phyloP scores from a whole-genome alignment of 202 grass and related monocot species.

The Hordeum pubiflorum region DNA sequence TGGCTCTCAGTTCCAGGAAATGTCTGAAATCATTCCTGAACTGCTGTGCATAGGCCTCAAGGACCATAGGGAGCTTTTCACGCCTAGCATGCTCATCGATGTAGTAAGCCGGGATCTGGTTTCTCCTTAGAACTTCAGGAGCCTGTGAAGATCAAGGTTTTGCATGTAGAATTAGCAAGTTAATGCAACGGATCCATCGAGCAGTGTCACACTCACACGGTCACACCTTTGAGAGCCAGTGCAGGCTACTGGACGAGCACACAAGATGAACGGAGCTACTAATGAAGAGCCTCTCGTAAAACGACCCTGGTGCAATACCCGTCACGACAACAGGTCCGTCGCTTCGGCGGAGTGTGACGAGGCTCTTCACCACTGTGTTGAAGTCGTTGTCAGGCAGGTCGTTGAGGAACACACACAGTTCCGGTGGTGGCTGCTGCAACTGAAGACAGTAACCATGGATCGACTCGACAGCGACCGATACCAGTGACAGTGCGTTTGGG shows the following conservation, averaged over 20 bases:
- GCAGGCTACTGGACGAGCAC: background rate
- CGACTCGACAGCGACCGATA: background rate
- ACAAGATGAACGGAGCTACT: background rate
- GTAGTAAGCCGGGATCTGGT: background rate
- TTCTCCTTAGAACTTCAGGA: background rate
- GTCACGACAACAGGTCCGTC: background rate
- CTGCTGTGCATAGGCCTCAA: background rate
- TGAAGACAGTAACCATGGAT: background rate
- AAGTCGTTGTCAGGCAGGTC: conserved; percentile 36
- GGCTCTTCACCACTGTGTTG: background rate
- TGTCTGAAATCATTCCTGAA: background rate
- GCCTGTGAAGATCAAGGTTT: background rate
- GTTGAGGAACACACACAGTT: conserved; percentile 19
- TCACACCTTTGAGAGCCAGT: conserved; percentile 23
- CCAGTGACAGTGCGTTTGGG: background rate
- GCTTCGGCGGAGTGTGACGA: background rate
- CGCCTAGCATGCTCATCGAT: background rate
- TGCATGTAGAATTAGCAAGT: background rate
- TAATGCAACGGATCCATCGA: background rate
- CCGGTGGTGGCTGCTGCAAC: background rate
- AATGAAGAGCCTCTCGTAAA: background rate
- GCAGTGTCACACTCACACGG: background rate
- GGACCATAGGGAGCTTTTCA: background rate
- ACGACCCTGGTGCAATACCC: background rate
- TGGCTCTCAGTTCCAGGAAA: background rate